Evolutionary conservation across 345 rosid genomes (phyloP).

Genomic region (Pistacia integerrima): DNA sequence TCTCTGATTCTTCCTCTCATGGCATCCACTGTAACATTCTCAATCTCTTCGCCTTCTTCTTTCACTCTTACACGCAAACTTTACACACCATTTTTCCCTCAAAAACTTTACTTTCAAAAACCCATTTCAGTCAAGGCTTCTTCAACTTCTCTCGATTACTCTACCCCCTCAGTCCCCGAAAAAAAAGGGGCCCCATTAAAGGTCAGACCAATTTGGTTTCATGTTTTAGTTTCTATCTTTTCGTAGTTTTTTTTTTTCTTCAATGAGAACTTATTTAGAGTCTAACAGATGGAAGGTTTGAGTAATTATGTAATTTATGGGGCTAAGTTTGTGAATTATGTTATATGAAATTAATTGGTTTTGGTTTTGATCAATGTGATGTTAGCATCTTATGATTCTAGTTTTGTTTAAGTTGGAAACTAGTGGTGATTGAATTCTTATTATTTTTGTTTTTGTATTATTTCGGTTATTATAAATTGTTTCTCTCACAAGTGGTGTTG

Average conservation of each 20-base stretch:
- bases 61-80: slow-evolving; percentile 40
- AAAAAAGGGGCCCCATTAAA: slow-evolving; percentile 43
- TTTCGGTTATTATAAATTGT: neutral
- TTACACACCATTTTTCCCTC: slow-evolving; percentile 30
- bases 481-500: slow-evolving; percentile 6
- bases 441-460: neutral
- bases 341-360: neutral
- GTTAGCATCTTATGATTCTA: neutral
- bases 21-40: slow-evolving; percentile 50
- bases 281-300: neutral
- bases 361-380: neutral
- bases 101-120: slow-evolving; percentile 28
- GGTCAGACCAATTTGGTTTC: slow-evolving; percentile 33
- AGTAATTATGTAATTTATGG: neutral
- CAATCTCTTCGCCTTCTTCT: slow-evolving; percentile 38
- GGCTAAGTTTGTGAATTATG: slow-evolving; percentile 1
- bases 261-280: neutral
- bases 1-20: slow-evolving; percentile 9
- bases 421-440: neutral
- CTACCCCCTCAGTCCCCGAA: slow-evolving; percentile 43
- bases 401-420: neutral
- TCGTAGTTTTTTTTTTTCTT: neutral
- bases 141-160: slow-evolving; percentile 46
- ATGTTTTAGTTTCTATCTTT: neutral
- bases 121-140: slow-evolving; percentile 66